Evolutionary conservation across 768 basidiomycete genomes (phyloP), one percentile per base, ranked within the genome.

Genomic region (Agaricus blazei): DNA sequence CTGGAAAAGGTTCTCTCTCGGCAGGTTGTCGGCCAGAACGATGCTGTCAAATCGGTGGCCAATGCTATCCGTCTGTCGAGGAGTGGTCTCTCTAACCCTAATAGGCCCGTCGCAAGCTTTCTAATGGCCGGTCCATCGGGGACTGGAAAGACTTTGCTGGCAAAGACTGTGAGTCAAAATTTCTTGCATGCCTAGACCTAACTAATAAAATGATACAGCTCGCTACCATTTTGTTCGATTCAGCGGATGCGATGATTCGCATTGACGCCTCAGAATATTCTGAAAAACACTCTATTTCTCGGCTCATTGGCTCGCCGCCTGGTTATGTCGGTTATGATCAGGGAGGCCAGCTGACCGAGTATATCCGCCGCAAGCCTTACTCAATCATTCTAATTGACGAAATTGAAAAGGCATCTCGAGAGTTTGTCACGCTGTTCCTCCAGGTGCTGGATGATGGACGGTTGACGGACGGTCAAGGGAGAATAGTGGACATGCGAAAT

Each of bases 251-350:
- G 15, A 88, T 96, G 87, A 90, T 95, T 62, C 85, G 93, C 50
- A 83, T 97, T 62, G 95, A 98, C 63, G 91, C 87, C 62, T 90
- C 90, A 19, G 93, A 98, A 66, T 96, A 98, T 70, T 93, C 92
- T 15, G 92, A 92, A 63, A 80, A 79, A 58, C 78, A 81, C 54
- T 76, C 76, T 2, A 79, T 81, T 50, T 75, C 78, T 34, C 72
- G 78, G 14, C 72, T 81, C 42, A 80, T 80, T 42, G 78, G 79
- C 27, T 74, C 77, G 58, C 90, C 90, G 53, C 88, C 90, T 51
- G 90, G 95, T 38, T 98, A 96, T 66, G 87, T 98, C 41, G 96
- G 95, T 1, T 84, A 96, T 67, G 93, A 96, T 63, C 78, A 84
- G 34, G 90, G 91, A 9, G 91, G 94, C 8, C 93, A 95, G 66